Evolutionary conservation across 2,329 filamentous ascomycete species (phyloP), one percentile per base, ranked within the genome.

Genomic region (Stemphylium beticola): DNA sequence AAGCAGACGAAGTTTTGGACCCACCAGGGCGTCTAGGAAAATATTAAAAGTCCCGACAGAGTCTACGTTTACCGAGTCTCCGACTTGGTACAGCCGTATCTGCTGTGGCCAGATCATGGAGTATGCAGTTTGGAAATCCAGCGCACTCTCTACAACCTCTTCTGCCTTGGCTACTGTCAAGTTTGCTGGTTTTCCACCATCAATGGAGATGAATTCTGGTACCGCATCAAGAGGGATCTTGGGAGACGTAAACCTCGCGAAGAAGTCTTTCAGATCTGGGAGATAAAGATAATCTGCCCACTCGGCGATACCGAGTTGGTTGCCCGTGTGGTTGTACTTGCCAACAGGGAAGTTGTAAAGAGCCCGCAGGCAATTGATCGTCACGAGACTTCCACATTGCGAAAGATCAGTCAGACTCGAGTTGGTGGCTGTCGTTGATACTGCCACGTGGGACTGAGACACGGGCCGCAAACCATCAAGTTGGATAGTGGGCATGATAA

Each of bases 211-310:
- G 60, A 75, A 26, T 63, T 74, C 20, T 59, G 67, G 61, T 3
- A 54, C 47, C 1, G 54, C 36, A 52, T 58, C 59, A 1, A 55
- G 52, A 2, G 57, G 50, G 9, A 66, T 63, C 18, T 47, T 58
- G 1, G 61, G 64, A 17, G 49, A 50, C 29, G 65, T 69, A 60
- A 74, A 76, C 57, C 73, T 57, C 24, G 54, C 29, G 60, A 79
- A 81, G 66, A 79, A 81, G 2, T 71, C 56, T 55, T 81, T 64
- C 11, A 82, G 64, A 56, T 81, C 78, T 51, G 78, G 76, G 9
- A 71, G 68, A 42, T 81, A 82, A 15, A 64, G 46, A 26, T 78
- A 74, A 53, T 81, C 79, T 2, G 74, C 74, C 47, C 74, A 70
- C 59, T 82, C 79, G 43, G 78, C 80, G 31, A 83, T 62, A 15